Percentiles rank a stretch among this genome's conserved stretches.
Evolutionary conservation across 768 basidiomycete species (phyloP).

Genomic region (Tylopilus plumbeoviolaceoides): DNA sequence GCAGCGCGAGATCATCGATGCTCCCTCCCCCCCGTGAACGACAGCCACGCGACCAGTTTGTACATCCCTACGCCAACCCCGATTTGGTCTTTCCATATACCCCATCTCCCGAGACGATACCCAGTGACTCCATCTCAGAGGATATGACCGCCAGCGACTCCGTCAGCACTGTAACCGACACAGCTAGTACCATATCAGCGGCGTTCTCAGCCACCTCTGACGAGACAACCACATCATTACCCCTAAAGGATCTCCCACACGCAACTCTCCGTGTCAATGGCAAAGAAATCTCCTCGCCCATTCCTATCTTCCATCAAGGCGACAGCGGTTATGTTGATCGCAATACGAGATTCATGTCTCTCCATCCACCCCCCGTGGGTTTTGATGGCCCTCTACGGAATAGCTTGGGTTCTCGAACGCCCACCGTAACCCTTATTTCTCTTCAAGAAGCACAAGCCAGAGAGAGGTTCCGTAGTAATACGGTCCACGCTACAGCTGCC

Average conservation of each 20-base stretch:
- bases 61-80: slow-evolving; percentile 82
- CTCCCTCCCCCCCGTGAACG: slow-evolving; percentile 35
- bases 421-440: slow-evolving; percentile 64
- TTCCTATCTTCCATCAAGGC: slow-evolving; percentile 35
- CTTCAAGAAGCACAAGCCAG: slow-evolving; percentile 74
- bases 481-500: slow-evolving; percentile 31
- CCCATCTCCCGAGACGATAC: slow-evolving; percentile 26
- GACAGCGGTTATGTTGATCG: slow-evolving; percentile 28
- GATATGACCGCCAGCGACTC: slow-evolving; percentile 47
- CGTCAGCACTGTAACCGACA: slow-evolving; percentile 47
- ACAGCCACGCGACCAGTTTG: slow-evolving; percentile 30
- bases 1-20: slow-evolving; percentile 15
- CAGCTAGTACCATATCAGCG: slow-evolving; percentile 36
- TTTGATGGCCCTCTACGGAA: slow-evolving; percentile 45
- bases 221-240: slow-evolving; percentile 28
- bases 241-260: slow-evolving; percentile 15
- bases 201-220: slow-evolving; percentile 33
- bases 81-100: slow-evolving; percentile 48
- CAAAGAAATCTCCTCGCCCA: slow-evolving; percentile 56
- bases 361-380: slow-evolving; percentile 32
- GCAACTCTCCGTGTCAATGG: slow-evolving; percentile 34
- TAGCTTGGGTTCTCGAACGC: slow-evolving; percentile 39
- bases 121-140: slow-evolving; percentile 29
- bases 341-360: slow-evolving; percentile 27
- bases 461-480: slow-evolving; percentile 55